These are phyloP conservation scores for Emergomyces africanus DNA, from an alignment of 2,329 filamentous ascomycete genomes.

Conservation along the genomic window DNA sequence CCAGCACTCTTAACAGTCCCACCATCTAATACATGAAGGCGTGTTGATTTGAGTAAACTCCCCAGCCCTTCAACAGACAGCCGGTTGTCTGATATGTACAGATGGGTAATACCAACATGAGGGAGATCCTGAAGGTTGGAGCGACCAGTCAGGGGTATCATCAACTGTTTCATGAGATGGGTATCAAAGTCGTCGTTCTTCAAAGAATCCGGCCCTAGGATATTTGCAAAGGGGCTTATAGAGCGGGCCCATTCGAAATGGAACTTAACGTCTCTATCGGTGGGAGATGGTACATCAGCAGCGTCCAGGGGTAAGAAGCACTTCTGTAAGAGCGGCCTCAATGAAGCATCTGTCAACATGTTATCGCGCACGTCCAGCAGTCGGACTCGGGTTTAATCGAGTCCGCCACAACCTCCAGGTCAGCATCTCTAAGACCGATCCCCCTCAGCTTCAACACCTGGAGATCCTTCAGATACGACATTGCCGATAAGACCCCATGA, in stretches of 20 bases:
- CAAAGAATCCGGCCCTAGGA: slow-evolving; percentile 27
- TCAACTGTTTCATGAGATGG: slow-evolving; percentile 38
- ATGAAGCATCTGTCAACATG: slow-evolving; percentile 42
- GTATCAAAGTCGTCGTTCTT: slow-evolving; percentile 39
- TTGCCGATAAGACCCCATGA: slow-evolving; percentile 34
- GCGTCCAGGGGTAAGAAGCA: slow-evolving; percentile 31
- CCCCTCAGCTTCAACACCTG: slow-evolving; percentile 46
- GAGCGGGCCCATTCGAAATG: slow-evolving; percentile 8
- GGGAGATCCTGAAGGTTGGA: slow-evolving; percentile 44
- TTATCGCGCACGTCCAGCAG: slow-evolving; percentile 47
- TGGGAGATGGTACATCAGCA: slow-evolving; percentile 3
- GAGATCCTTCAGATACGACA: slow-evolving; percentile 37
- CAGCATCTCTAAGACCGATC: slow-evolving; percentile 40
- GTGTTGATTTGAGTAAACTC: slow-evolving; percentile 38
- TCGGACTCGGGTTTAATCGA: slow-evolving; percentile 41
- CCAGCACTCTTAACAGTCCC: slow-evolving; percentile 31
- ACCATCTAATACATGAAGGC: slow-evolving; percentile 43
- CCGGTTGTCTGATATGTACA: slow-evolving; percentile 45
- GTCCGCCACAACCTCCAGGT: slow-evolving; percentile 39
- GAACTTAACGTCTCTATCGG: slow-evolving; percentile 13
- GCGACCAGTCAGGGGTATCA: slow-evolving; percentile 37
- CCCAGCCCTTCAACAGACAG: slow-evolving; percentile 45
- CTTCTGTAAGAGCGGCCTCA: slow-evolving; percentile 38
- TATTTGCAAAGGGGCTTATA: slow-evolving; percentile 20
- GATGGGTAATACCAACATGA: slow-evolving; percentile 45